Conservation (phyloP, 73 alveolate species). For the Stentor roeselii region DNA sequence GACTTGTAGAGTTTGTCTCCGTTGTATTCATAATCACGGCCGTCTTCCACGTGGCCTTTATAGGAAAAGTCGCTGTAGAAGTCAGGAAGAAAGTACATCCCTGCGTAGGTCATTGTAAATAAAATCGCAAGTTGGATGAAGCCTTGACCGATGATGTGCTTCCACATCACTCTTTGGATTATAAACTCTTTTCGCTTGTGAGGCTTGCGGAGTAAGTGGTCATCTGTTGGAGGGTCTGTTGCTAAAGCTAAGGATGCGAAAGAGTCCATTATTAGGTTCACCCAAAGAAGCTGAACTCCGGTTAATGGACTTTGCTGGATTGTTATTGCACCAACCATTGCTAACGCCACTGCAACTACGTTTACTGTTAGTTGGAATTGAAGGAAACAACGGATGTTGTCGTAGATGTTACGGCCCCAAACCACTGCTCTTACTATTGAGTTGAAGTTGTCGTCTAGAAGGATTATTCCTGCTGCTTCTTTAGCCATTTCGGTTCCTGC, state of each 20-base stretch:
- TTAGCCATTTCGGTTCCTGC: conserved; percentile 98
- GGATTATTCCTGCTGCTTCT: conserved; percentile 91
- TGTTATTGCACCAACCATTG: conserved; percentile 79
- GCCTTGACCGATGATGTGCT: conserved; percentile 74
- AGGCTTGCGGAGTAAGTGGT: conserved; percentile 78
- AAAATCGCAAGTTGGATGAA: conserved; percentile 58
- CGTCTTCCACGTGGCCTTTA: background rate
- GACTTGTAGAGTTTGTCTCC: background rate
- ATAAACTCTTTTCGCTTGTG: conserved; percentile 63
- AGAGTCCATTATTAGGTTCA: conserved; percentile 73
- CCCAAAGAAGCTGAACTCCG: conserved; percentile 6
- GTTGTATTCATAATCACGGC: conserved; percentile 14
- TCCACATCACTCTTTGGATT: conserved; percentile 72
- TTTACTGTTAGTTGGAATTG: conserved; percentile 93
- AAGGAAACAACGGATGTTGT: conserved; percentile 77
- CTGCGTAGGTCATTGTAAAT: conserved; percentile 56
- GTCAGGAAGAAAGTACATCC: conserved; percentile 76
- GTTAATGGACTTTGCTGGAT: conserved; percentile 78
- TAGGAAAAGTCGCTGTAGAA: background rate
- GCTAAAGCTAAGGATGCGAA: conserved; percentile 88
- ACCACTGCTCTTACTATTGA: conserved; percentile 87
- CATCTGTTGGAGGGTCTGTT: conserved; percentile 91
- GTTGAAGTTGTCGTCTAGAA: conserved; percentile 93
- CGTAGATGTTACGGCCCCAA: conserved; percentile 91
- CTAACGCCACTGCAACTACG: conserved; percentile 77